phyloP scores from a whole-genome alignment of 2,329 filamentous ascomycete species.

The Trichocomaceae sp. region DNA sequence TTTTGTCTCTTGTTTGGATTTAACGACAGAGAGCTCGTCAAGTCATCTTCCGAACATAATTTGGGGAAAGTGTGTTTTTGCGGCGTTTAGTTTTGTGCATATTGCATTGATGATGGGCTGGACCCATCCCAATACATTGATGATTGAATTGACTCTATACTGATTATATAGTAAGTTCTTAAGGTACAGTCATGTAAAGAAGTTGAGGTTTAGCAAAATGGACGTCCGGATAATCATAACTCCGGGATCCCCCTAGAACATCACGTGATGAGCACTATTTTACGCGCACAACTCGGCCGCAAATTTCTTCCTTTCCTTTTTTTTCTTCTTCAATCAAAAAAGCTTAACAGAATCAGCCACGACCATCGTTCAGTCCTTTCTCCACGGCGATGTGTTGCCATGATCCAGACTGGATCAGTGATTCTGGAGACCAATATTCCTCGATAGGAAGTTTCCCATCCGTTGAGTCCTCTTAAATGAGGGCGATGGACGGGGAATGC shows the following conservation, averaged over 20 bases:
- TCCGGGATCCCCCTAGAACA: constrained; percentile 2
- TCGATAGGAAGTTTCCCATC: constrained; percentile 64
- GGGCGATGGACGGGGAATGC: constrained; percentile 65
- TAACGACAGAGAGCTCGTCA: background rate
- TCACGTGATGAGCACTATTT: constrained; percentile 28
- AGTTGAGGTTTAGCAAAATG: background rate
- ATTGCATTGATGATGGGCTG: background rate
- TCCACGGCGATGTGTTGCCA: constrained; percentile 63
- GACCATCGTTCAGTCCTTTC: constrained; percentile 53
- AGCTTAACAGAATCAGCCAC: constrained; percentile 58
- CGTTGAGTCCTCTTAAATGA: constrained; percentile 64
- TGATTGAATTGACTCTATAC: background rate
- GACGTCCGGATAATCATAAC: constrained; percentile 11
- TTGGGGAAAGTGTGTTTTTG: background rate
- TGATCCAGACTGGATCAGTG: constrained; percentile 49
- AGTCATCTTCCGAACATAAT: background rate
- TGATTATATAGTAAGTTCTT: background rate
- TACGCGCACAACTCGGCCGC: constrained; percentile 11
- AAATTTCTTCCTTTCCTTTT: constrained; percentile 26
- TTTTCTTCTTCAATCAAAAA: constrained; percentile 53
- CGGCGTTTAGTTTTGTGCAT: background rate
- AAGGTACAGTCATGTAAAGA: background rate
- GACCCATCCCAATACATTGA: background rate
- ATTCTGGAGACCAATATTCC: constrained; percentile 58
- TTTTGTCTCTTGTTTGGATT: background rate